Base-by-base conservation (phyloP, 371 early-diverging fungal species). In the Mortierella sp. region DNA sequence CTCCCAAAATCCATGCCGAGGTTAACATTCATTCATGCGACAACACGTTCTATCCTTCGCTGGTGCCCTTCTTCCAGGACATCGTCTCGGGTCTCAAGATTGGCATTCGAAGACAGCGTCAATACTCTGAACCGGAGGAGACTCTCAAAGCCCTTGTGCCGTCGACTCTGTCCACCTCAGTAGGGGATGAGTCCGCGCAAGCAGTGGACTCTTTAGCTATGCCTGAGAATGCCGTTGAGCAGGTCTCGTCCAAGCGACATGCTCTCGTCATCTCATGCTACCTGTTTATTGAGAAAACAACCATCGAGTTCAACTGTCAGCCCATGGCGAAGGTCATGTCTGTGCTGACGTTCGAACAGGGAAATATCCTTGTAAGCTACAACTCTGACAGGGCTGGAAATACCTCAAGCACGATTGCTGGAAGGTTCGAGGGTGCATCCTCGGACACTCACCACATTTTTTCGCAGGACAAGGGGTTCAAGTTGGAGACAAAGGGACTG, bases 381-480 rank as follows among this genome's bases (percentile, higher is more conserved):
- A 80, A 79, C 21, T 85, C 86, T 32, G 81, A 84, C 50, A 79
- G 84, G n/a, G 60, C 67, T 2, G 80, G 82, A 0, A 82, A 79
- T 50, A 81, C 81, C 52, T 85, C 87, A 0, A 73, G 86, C 28
- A 90, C 89, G 21, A 86, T 89, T 59, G 82, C 85, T 24, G 91
- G 88, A 5, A 86, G 83, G 15, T 79, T 93, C 14, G 67, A 81
- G 4, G 85, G 86, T 9, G 83, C 86, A 1, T 89, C 89, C 4
- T 89, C 86, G 3, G 73, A 86, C 27, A 83, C 94, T 24, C 90
- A 90, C 15, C 93, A 95, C 61, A 83, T 87, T 17, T 95, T 92
- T 64, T 95, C 95, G 8, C 93, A 93, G 12, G 93, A 94, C 63
- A 88, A 93, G 48, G 93, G 93, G 55, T 70, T 94, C 44, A 80